Percentiles rank a stretch among this genome's conserved stretches.
Conservation (phyloP, 2,329 filamentous ascomycete species). For the Penicillium sp. region DNA sequence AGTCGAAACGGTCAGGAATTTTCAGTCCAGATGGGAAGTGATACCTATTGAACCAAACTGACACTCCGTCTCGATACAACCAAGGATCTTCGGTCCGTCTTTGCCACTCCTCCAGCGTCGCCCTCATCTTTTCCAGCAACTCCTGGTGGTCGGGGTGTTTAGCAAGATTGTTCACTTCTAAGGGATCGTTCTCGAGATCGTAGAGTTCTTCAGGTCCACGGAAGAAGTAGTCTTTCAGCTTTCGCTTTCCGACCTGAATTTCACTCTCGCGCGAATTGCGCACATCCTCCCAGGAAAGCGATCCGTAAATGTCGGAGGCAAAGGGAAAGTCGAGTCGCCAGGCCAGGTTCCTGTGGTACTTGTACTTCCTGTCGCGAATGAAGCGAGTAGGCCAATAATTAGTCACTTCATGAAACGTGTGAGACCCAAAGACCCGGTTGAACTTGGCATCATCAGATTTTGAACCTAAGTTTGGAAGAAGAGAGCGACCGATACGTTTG, state of each 20-base stretch:
- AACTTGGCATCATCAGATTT: constrained; percentile 16
- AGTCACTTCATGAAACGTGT: constrained; percentile 55
- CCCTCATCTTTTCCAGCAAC: constrained; percentile 37
- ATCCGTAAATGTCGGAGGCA: constrained; percentile 49
- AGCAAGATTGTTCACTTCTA: constrained; percentile 50
- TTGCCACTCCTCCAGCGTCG: constrained; percentile 38
- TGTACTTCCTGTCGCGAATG: constrained; percentile 47
- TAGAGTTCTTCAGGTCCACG: constrained; percentile 51
- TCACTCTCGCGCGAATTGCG: constrained; percentile 36
- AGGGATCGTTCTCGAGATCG: constrained; percentile 49
- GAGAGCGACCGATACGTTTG: constrained; percentile 37
- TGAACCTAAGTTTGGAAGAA: constrained; percentile 40
- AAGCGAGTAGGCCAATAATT: constrained; percentile 56
- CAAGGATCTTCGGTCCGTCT: constrained; percentile 36
- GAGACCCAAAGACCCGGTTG: constrained; percentile 50
- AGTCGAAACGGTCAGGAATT: constrained; percentile 25
- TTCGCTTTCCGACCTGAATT: constrained; percentile 43
- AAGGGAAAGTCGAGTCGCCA: constrained; percentile 55
- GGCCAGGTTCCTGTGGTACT: constrained; percentile 55
- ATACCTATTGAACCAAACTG: constrained; percentile 14
- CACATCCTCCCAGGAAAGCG: constrained; percentile 48
- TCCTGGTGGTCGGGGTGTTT: constrained; percentile 32
- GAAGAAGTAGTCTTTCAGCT: constrained; percentile 47
- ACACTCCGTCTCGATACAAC: constrained; percentile 32
- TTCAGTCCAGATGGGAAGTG: constrained; percentile 16